Evolutionary conservation across 163 green algal species (phyloP).

Genomic region (Scenedesmus sp.): DNA sequence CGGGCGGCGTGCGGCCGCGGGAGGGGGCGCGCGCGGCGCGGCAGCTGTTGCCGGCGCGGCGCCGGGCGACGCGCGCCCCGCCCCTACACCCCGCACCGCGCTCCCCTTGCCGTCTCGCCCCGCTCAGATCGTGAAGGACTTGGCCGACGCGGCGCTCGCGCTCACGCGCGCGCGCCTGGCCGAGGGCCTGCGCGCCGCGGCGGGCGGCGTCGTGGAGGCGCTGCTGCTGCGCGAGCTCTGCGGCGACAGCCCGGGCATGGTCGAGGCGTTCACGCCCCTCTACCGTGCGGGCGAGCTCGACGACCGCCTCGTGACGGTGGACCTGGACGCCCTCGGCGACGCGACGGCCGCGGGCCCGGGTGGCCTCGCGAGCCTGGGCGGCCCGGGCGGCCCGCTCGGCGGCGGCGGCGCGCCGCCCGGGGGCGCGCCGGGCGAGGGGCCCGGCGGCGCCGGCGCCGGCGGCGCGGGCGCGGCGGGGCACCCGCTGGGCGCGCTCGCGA

Average conservation of each 20-base stretch:
- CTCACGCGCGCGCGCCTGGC: constrained; percentile 65
- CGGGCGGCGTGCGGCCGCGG: too few species aligned
- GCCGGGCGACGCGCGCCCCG: too few species aligned
- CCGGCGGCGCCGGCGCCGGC: constrained; percentile 1
- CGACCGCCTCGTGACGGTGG: constrained; percentile 73
- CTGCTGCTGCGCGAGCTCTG: constrained; percentile 61
- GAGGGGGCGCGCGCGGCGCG: too few species aligned
- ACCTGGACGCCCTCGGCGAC: constrained; percentile 42
- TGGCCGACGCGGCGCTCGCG: constrained; percentile 91
- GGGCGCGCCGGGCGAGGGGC: too few species aligned
- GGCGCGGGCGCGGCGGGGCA: background rate
- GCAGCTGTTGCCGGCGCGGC: too few species aligned
- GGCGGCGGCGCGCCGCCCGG: too few species aligned
- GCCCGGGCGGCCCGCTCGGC: background rate
- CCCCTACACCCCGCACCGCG: too few species aligned
- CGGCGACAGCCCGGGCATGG: constrained; percentile 24
- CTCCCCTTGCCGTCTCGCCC: too few species aligned
- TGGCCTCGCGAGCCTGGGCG: constrained; percentile 8
- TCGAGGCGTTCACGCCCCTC: constrained; percentile 54
- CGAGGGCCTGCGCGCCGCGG: constrained; percentile 47
- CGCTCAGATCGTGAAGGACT: constrained; percentile 94
- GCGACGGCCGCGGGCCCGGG: background rate
- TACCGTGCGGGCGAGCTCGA: constrained; percentile 81
- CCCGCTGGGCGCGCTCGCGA: background rate
- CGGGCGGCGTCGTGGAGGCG: constrained; percentile 76